Conservation (phyloP, 2,329 filamentous ascomycete genomes). For the Alternaria sp. region DNA sequence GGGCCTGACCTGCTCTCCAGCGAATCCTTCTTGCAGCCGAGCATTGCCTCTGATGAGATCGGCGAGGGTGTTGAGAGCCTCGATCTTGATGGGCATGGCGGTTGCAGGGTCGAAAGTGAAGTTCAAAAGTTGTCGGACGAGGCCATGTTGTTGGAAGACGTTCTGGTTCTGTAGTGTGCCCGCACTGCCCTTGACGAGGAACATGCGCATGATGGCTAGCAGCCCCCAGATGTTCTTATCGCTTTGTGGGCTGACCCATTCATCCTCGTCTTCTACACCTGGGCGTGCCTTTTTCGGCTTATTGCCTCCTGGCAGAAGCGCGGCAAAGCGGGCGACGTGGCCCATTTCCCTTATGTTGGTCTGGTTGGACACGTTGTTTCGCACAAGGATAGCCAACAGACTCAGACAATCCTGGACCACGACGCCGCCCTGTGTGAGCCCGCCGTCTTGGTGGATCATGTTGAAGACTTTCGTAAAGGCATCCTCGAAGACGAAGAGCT, state of each 20-base stretch:
- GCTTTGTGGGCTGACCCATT: constrained; percentile 79
- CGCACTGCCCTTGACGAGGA: constrained; percentile 80
- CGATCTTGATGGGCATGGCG: constrained; percentile 80
- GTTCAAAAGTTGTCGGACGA: constrained; percentile 81
- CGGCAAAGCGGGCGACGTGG: constrained; percentile 75
- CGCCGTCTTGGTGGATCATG: constrained; percentile 84
- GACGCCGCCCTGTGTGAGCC: constrained; percentile 81
- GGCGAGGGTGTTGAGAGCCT: constrained; percentile 85
- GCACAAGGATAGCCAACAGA: constrained; percentile 86
- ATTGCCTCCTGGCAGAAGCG: constrained; percentile 70
- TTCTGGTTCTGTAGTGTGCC: constrained; percentile 85
- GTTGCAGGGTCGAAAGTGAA: constrained; percentile 80
- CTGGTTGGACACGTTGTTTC: constrained; percentile 90
- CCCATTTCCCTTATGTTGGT: constrained; percentile 92
- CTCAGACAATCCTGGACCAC: constrained; percentile 93
- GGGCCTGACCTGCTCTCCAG: constrained; percentile 79
- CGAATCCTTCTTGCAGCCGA: constrained; percentile 85
- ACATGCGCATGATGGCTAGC: constrained; percentile 84
- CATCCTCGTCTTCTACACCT: constrained; percentile 67
- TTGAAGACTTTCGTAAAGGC: constrained; percentile 87
- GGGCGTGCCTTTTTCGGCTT: constrained; percentile 64
- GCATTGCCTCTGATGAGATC: constrained; percentile 87
- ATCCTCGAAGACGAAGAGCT: constrained; percentile 94
- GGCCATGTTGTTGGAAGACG: constrained; percentile 83
- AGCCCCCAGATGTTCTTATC: constrained; percentile 94